Conservation (phyloP, 148 eudicot genomes). For the Vaccinium myrtillus region DNA sequence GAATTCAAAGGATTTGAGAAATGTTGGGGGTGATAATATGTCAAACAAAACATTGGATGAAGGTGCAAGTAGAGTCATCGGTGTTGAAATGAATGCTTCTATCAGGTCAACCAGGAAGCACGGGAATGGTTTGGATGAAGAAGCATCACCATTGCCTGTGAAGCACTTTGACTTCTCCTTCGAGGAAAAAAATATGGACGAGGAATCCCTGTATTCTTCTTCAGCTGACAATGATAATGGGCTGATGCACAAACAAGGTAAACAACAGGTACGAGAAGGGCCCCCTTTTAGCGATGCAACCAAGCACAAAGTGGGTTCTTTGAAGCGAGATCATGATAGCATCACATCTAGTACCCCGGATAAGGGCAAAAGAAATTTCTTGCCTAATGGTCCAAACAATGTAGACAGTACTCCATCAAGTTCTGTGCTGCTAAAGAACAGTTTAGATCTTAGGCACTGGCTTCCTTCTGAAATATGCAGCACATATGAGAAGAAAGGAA, state of each 20-base stretch:
- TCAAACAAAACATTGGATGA: slow-evolving; percentile 21
- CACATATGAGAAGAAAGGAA: slow-evolving; percentile 70
- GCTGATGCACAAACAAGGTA: background rate
- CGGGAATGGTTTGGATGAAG: slow-evolving; percentile 38
- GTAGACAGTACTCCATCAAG: slow-evolving; percentile 70
- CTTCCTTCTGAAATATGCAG: slow-evolving; percentile 74
- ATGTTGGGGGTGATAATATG: slow-evolving; percentile 24
- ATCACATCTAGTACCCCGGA: slow-evolving; percentile 36
- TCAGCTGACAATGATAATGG: background rate
- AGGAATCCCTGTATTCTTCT: background rate
- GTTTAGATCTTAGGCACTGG: slow-evolving; percentile 71
- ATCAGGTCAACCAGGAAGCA: slow-evolving; percentile 29
- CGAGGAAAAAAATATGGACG: slow-evolving; percentile 20
- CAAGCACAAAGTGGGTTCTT: slow-evolving; percentile 22
- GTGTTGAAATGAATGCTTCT: slow-evolving; percentile 32
- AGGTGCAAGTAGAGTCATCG: slow-evolving; percentile 28
- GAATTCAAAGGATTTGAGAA: slow-evolving; percentile 24
- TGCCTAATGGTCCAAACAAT: slow-evolving; percentile 22
- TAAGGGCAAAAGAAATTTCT: slow-evolving; percentile 21
- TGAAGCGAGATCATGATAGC: slow-evolving; percentile 28
- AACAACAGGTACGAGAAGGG: slow-evolving; percentile 25
- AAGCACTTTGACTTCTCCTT: slow-evolving; percentile 83
- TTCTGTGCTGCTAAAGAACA: slow-evolving; percentile 38
- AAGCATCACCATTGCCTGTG: slow-evolving; percentile 81
- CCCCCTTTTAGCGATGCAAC: slow-evolving; percentile 19